Base-by-base conservation (phyloP, 2,329 filamentous ascomycete genomes). In the Fonsecaea multimorphosa region DNA sequence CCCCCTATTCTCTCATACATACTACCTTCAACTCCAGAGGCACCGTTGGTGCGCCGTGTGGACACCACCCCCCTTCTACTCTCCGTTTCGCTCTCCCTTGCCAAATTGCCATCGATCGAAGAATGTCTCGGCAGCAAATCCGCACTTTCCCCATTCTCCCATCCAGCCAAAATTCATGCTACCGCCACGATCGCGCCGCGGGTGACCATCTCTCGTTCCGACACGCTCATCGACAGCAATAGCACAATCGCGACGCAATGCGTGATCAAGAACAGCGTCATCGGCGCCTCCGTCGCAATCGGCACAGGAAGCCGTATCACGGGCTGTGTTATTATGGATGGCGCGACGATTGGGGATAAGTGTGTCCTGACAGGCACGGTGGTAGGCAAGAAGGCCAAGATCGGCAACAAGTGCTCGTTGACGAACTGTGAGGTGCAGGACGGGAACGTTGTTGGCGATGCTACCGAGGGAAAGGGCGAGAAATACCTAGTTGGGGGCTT, bases 351-450 rank as follows among this genome's bases (percentile, higher is more conserved):
- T 12, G 93, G 92, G 14, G 91, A 92, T 73, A 89, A 90, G 51
- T 93, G 90, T 74, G 92, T 92, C 76, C 82, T 98, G 58, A 95
- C 91, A 0, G 91, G 91, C 24, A 97, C 93, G 74, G 91, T 98
- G 34, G 80, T 98, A 46, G 95, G 95, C 3, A 87, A 89, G 74
- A 82, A 92, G 68, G 91, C 89, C 70, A 89, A 90, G 73, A 87
- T 99, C 71, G 93, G 94, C n/a, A 91, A 92, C 54, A 90, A 89
- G 8, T 89, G 85, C 5, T 85, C 88, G n/a, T 79, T 98, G 71
- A 93, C 89, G 60, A 91, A 97, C 67, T 97, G 93, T 73, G 93
- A 98, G 78, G 89, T 98, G 4, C 93, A 97, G 76, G 92, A 97
- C 77, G 84, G 83, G 1, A 94, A 94, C 75, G 83, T 94, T 8